Evolutionary conservation across 2,329 filamentous ascomycete genomes (phyloP).

Genomic region (Nigrograna mackinnonii): DNA sequence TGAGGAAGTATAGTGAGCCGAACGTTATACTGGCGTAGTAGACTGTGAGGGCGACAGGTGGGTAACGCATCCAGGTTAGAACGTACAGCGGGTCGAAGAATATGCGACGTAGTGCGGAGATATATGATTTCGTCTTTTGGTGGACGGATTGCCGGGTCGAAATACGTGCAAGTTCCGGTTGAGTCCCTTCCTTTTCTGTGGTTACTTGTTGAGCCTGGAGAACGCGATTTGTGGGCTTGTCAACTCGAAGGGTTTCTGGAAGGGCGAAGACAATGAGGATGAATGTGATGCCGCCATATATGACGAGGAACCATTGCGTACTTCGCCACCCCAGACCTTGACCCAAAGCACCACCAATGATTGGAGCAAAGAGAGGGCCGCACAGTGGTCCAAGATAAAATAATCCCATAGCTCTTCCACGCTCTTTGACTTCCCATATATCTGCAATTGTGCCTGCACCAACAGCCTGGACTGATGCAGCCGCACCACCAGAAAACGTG

Average conservation of each 20-base stretch:
- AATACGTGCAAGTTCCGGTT: slow-evolving; percentile 24
- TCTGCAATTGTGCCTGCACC: slow-evolving; percentile 43
- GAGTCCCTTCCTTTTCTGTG: slow-evolving; percentile 8
- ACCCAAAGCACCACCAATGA: slow-evolving; percentile 40
- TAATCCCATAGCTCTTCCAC: slow-evolving; percentile 42
- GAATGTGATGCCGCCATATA: slow-evolving; percentile 38
- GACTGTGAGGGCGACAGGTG: slow-evolving; percentile 41
- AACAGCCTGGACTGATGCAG: slow-evolving; percentile 42
- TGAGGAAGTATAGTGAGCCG: slow-evolving; percentile 43
- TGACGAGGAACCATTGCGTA: slow-evolving; percentile 44
- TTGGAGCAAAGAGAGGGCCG: slow-evolving; percentile 42
- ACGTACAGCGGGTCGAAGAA: slow-evolving; percentile 45
- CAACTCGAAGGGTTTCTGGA: slow-evolving; percentile 34
- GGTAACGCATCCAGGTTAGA: slow-evolving; percentile 41
- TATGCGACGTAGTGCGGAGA: slow-evolving; percentile 33
- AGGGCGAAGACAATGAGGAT: slow-evolving; percentile 36
- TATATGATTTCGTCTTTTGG: slow-evolving; percentile 30
- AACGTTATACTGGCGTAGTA: slow-evolving; percentile 46
- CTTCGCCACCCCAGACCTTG: slow-evolving; percentile 39
- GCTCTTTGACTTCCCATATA: slow-evolving; percentile 41
- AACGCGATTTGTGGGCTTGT: slow-evolving; percentile 5
- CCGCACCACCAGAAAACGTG: slow-evolving; percentile 39
- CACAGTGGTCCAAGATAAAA: slow-evolving; percentile 45
- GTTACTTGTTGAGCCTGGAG: slow-evolving; percentile 1
- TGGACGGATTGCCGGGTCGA: slow-evolving; percentile 39